Evolutionary conservation across 331 rosid genomes (phyloP).

Genomic region (Phaseolus coccineus): DNA sequence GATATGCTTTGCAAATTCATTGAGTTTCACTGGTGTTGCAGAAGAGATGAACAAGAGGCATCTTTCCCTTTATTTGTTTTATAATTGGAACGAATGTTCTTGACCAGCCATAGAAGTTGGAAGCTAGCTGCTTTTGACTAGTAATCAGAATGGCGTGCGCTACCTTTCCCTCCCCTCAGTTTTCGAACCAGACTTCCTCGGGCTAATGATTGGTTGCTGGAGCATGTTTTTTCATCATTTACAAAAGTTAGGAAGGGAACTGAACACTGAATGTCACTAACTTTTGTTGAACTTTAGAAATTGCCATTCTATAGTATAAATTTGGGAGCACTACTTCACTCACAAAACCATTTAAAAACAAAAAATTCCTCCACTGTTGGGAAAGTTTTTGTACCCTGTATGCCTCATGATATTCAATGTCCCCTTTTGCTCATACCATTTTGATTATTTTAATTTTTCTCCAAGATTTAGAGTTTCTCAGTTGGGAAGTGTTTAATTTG

Average conservation of each 20-base stretch:
- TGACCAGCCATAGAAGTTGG: constrained; percentile 40
- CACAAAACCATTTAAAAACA: neutral
- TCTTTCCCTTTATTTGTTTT: neutral
- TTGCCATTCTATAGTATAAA: neutral
- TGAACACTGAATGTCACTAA: constrained; percentile 12
- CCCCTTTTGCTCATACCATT: constrained; percentile 19
- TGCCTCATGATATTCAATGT: neutral
- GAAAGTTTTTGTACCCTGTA: neutral
- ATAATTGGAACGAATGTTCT: constrained; percentile 32
- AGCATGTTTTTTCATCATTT: constrained; percentile 40
- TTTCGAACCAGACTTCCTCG: constrained; percentile 32
- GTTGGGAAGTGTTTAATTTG: constrained; percentile 21
- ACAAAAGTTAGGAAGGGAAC: constrained; percentile 27
- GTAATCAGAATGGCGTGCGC: constrained; percentile 45
- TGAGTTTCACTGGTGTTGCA: neutral
- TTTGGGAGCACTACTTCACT: neutral
- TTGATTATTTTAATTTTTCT: neutral
- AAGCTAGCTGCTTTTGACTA: constrained; percentile 56
- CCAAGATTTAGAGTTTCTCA: neutral
- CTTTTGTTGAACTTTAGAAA: constrained; percentile 33
- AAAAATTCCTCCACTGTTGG: neutral
- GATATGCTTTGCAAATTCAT: constrained; percentile 9
- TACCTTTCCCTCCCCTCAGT: constrained; percentile 30
- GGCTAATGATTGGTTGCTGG: constrained; percentile 43
- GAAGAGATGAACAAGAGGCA: neutral